Evolutionary conservation across 257 asterid species (phyloP), one percentile per base, ranked within the genome.

Genomic region (Scutellaria minor): DNA sequence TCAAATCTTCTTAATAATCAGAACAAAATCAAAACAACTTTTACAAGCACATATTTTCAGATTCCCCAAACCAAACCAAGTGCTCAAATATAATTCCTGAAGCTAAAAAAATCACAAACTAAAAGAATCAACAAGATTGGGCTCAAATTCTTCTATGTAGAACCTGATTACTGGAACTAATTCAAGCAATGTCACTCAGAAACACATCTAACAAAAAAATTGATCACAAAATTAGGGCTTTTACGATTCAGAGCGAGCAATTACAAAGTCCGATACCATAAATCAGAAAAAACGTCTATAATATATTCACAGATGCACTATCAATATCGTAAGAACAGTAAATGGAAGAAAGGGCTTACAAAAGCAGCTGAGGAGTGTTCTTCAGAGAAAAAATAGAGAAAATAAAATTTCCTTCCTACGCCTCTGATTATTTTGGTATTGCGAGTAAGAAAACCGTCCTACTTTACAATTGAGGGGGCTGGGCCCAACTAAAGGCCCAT

Each of bases 341-440:
- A 31, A 31, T 31, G 37, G 37, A 31, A 31, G 37, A 31, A 31
- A 46, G 40, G 46, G 7, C 62, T 62, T 72, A 52, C 77, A 70
- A 31, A 18, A 13, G 9, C 18, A 8, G 72, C 9, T 37, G 73
- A 35, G 22, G 66, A 70, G 47, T 51, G n/a, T 41, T 57, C 27
- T 6, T 9, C 60, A 13, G 14, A 31, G 0, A 24, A 24, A 24
- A 24, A 24, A 24, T 24, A 24, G 27, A 24, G 27, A 24, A 24
- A 24, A 24, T 24, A 24, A 24, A 24, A 24, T 24, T 24, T 24
- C 27, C 27, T 1, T 24, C 27, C 27, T 0, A 24, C 27, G 37
- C 37, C 37, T 31, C 37, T 31, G 37, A 31, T 2, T 31, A 31
- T 31, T 31, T 27, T 14, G 39, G 37, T 31, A 48, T 9, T 14